Evolutionary conservation across 2,329 filamentous ascomycete genomes (phyloP), one percentile per base, ranked within the genome.

Genomic region (Aspergillus nomiae): DNA sequence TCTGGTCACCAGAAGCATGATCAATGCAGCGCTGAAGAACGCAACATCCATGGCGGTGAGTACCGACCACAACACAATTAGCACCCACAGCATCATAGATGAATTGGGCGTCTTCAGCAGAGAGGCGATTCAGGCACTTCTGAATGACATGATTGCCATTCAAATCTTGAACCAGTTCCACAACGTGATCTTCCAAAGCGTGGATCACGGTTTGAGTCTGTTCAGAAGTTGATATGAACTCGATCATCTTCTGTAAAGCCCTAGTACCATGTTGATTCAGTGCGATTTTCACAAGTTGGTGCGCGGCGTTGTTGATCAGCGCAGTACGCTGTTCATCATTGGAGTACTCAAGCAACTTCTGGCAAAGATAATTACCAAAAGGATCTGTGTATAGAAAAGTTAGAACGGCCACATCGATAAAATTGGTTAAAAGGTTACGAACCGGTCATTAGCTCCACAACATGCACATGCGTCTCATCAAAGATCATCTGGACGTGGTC

Each of bases 111-210:
- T 98, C 91, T 56, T 86, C 82, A 1, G 92, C 85, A 67, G 88
- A 90, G 45, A 99, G 89, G 78, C 96, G 96, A 82, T 98, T 99
- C 59, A 99, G 86, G 74, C 95, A 99, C 82, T 99, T 99, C 81
- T 99, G 95, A 68, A 99, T 97, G 73, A 99, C 95, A 73, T 99
- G 95, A 73, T 99, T 99, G 77, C 95, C 95, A 74, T 99, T 99
- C 59, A 99, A 85, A 72, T 99, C 95, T 77, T 99, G 93, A 65
- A 99, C 97, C 60, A 99, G 86, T 71, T 95, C 90, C 24, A 99
- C 95, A 56, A 99, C 95, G 64, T 92, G 89, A 75, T 89, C 86
- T 67, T 89, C 87, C 57, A 99, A 86, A 16, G 95, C 92, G 60
- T 90, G 85, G 68, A 96, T 96, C 76, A 99, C 95, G 69, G 92